Evolutionary conservation across 495 filamentous ascomycete species (phyloP).

Genomic region (Lichenothelia convexa): DNA sequence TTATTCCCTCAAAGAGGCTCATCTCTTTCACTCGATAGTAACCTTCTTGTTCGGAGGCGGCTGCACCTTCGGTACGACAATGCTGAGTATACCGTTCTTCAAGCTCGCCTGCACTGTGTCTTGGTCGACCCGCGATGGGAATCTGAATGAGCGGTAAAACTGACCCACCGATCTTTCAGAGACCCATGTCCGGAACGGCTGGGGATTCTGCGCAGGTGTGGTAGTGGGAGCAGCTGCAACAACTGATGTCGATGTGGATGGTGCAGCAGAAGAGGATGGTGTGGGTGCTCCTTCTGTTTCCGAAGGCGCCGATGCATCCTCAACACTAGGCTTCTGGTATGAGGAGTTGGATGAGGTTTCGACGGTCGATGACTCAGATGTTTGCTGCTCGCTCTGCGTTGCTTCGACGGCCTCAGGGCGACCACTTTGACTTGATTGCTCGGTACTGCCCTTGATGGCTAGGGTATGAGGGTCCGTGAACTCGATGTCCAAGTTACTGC

Average conservation of each 20-base stretch:
- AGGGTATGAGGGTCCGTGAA: constrained; percentile 68
- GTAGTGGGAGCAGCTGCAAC: constrained; percentile 2
- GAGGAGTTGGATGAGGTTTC: too few relatives aligned
- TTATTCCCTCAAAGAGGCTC: too few relatives aligned
- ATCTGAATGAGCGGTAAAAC: constrained; percentile 63
- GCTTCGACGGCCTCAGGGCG: constrained; percentile 11
- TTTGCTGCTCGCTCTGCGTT: constrained; percentile 18
- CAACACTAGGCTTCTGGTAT: constrained; percentile 39
- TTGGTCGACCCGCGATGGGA: constrained; percentile 56
- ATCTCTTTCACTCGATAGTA: constrained; percentile 37
- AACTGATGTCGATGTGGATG: too few relatives aligned
- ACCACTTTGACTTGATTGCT: constrained; percentile 24
- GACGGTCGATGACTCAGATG: too few relatives aligned
- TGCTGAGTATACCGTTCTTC: constrained; percentile 54
- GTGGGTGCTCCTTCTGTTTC: constrained; percentile 4
- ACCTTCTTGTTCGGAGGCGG: constrained; percentile 35
- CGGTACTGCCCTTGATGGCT: constrained; percentile 47
- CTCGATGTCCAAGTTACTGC: constrained; percentile 62
- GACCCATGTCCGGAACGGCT: constrained; percentile 42
- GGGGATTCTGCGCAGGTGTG: constrained; percentile 2
- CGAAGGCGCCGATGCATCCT: constrained; percentile 32
- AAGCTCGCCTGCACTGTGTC: constrained; percentile 56
- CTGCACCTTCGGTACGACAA: constrained; percentile 60
- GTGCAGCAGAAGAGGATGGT: constrained; percentile 1
- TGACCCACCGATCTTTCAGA: constrained; percentile 63